Base-by-base conservation (phyloP, 345 rosid genomes). In the Aquilaria sinensis region DNA sequence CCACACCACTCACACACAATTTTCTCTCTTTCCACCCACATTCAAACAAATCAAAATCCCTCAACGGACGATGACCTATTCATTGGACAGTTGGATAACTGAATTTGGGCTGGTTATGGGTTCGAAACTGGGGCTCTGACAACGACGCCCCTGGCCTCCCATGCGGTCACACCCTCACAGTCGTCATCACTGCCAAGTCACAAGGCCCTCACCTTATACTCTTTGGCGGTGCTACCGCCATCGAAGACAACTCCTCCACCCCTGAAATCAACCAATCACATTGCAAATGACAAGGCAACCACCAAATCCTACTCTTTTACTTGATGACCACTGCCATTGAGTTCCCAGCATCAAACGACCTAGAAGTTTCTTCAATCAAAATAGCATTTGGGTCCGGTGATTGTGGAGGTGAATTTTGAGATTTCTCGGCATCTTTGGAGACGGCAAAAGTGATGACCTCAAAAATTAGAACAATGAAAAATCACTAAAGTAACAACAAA, bases 161-260 rank as follows among this genome's bases (percentile, higher is more conserved):
- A 80, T 89, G 96, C 70, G 79, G 68, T 66, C 97, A 90, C 77
- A 88, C 99, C 29, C 89, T 94, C 51, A 94, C 99, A 43, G 84
- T 97, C 34, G 96, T 94, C 54, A 89, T 96, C 16, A 89, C 93
- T 71, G 81, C 96, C 65, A 90, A 90, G 80, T 67, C 89, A 53
- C 87, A 83, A 4, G 99, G 97, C 16, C 99, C 99, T 67, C 83
- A 97, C 11, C 83, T 90, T 45, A 90, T 94, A 51, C 97, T 94
- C 67, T 94, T 94, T 57, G 99, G 96, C 32, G 99, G 97, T 72
- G 92, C 97, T 68, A 94, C 99, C 2, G 99, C 99, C 67, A 94
- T 94, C 56, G 97, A 90, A 58, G 96, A 97, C 47, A 97, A 97
- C 53, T 76, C 65, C 68, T 80, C 97, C 2, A 77, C 88, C 9